Conservation (phyloP, 768 basidiomycete genomes). For the Agaricus blazei region DNA sequence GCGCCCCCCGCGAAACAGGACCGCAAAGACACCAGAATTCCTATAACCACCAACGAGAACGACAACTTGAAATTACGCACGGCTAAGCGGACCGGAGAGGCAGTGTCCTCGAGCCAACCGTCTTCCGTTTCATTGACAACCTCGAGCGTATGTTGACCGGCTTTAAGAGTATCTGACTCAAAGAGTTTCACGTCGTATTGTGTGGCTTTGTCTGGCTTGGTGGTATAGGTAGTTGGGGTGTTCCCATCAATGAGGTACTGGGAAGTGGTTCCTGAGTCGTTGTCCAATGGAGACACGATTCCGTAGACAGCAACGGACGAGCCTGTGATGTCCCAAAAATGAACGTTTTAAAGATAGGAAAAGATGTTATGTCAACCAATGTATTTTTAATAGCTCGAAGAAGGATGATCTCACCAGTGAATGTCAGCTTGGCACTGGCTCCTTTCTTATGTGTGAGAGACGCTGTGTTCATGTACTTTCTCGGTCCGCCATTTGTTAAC, state of each 20-base stretch:
- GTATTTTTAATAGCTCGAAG: background rate
- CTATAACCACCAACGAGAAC: too few relatives aligned
- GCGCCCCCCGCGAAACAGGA: too few relatives aligned
- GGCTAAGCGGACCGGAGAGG: background rate
- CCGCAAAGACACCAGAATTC: too few relatives aligned
- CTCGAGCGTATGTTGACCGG: background rate
- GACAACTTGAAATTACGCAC: too few relatives aligned
- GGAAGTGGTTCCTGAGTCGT: background rate
- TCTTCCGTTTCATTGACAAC: background rate
- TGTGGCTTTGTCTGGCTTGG: background rate
- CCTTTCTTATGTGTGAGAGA: background rate
- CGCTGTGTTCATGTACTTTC: background rate
- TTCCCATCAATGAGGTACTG: background rate
- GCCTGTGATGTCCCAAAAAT: background rate
- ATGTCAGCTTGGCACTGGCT: constrained; percentile 4
- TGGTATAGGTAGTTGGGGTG: background rate
- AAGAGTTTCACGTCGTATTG: constrained; percentile 2
- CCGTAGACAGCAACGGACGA: constrained; percentile 7
- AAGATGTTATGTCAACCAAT: background rate
- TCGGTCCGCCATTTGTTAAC: background rate
- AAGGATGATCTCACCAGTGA: background rate
- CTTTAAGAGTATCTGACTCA: background rate
- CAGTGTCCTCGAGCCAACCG: constrained; percentile 1
- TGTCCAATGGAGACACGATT: background rate
- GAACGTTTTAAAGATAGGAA: background rate